Base-by-base conservation (phyloP, 495 filamentous ascomycete species). In the Neurospora sp. region DNA sequence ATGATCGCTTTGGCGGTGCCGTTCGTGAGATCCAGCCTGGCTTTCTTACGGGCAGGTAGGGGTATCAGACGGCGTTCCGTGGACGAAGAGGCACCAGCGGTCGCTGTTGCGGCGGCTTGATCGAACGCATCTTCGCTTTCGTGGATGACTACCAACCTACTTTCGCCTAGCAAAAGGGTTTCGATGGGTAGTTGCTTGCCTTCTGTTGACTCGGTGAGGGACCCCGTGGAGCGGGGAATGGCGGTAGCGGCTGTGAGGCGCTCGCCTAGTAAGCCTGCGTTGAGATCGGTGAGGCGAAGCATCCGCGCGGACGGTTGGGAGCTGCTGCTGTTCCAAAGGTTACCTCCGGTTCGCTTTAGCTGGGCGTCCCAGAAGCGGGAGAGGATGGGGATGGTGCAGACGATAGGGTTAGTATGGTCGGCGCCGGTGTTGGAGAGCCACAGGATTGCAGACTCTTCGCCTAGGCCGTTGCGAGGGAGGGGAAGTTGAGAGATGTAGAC, bases 391-490 rank as follows among this genome's bases (percentile, higher is more conserved):
- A 94, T 90, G 8, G 88, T 82, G 14, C 80, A 83, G 9, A 89
- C 86, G 5, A 90, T 84, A 35, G 85, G 84, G 53, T 35, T 61
- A 61, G 14, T 61, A 1, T 61, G 27, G 44, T 87, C 85, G 31
- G 87, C 85, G 14, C 87, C 85, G 53, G 22, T 61, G 27, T 61
- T 61, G n/a, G 88, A 90, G 59, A 92, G 86, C 81, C 90, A 91
- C n/a, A 93, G 81, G 18, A 91, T 80, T 11, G 91, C 84, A 39
- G 87, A 88, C 77, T 94, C 91, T 40, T 93, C 90, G 0, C 84
- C 77, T 35, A 61, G 27, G 53, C 53, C 53, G 53, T 61, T 61
- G 27, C 53, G 53, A 35, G 53, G 53, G 2, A 61, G 53, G 4
- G 85, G 76, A 18, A 83, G 73, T 10, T 76, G 77, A 59, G 75